Base-by-base conservation (phyloP, 179 eudicot species). In the Actinidia arguta region DNA sequence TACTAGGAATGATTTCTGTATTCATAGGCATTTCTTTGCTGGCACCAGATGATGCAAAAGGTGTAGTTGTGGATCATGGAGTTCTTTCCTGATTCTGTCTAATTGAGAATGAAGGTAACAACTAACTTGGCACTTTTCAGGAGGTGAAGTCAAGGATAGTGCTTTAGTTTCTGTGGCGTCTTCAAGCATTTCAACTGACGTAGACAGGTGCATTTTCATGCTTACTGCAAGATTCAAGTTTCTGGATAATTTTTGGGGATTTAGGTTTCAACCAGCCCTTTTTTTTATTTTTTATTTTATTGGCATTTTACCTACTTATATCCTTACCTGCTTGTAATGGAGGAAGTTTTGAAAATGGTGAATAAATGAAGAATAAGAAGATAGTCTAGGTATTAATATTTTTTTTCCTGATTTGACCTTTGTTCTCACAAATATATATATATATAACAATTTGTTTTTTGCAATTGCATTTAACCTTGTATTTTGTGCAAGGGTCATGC, bases 1-100 rank as follows among this genome's bases (percentile, higher is more conserved):
- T 96, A 62, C 69, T 93, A 82, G 99, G 99, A 84, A 93, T 96
- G 99, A 75, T 89, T 79, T 96, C 91, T 59, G 98, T 96, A 76
- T 96, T 96, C 87, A 83, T 95, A 72, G 99, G 99, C 86, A 96
- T 96, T 86, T 93, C 93, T 80, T 92, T 96, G 87, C 90, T 96
- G 80, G 98, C 99, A 56, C 99, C 99, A 59, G 97, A 94, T 78
- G 98, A 96, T 79, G 67, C 92, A 25, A 94, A 90, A 93, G 99
- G 99, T 94, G 86, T 48, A 44, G 63, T 73, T 24, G 10, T 66
- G 50, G 73, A 44, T 73, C 20, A 20, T 80, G 54, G 36, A 31
- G 36, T 54, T 74, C 20, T 58, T 22, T 42, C 20, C 42, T 18
- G 12, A 52, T 50, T 78, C 62, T 63, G 48, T 72, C 18, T 36